Percentiles rank a stretch among this genome's conserved stretches.
phyloP scores from a whole-genome alignment of 192 early-diverging fungal species.

The Lunasporangiospora selenospora region DNA sequence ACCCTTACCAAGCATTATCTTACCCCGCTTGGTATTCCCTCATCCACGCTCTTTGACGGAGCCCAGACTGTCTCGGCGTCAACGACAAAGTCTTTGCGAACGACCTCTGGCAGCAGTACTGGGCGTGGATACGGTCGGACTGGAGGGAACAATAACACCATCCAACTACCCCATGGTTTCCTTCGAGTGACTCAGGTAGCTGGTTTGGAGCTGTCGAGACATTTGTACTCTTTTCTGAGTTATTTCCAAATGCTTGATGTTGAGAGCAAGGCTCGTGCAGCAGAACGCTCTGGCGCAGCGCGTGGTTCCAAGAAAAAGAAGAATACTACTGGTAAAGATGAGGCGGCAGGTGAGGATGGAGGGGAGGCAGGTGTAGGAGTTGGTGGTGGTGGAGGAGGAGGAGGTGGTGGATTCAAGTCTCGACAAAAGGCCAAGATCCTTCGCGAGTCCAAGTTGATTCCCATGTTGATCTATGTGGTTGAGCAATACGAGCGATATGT shows the following conservation, averaged over 20 bases:
- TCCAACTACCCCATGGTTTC: constrained; percentile 49
- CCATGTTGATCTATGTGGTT: constrained; percentile 72
- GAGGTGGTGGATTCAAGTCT: constrained; percentile 6
- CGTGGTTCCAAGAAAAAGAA: constrained; percentile 20
- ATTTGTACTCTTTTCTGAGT: constrained; percentile 59
- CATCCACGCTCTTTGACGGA: constrained; percentile 16
- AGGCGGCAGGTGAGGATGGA: neutral
- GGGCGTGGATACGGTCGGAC: neutral
- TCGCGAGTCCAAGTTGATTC: constrained; percentile 77
- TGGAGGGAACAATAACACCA: too few species aligned
- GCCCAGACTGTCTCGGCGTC: neutral
- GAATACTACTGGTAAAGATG: constrained; percentile 23
- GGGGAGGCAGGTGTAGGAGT: neutral
- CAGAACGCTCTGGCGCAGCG: constrained; percentile 22
- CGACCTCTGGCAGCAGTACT: neutral
- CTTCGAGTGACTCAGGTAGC: constrained; percentile 53
- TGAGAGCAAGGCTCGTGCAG: constrained; percentile 11
- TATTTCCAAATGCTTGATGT: constrained; percentile 40
- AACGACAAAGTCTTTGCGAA: neutral
- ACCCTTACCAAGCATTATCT: constrained; percentile 51
- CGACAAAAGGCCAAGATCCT: constrained; percentile 61
- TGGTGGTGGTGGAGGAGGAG: neutral
- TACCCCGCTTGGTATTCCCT: constrained; percentile 3
- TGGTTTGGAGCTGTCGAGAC: constrained; percentile 52
- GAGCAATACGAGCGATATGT: constrained; percentile 82